Percentiles rank a stretch among this genome's conserved stretches.
Conservation (phyloP, 2,329 filamentous ascomycete genomes). For the Thermochaetoides dissita region DNA sequence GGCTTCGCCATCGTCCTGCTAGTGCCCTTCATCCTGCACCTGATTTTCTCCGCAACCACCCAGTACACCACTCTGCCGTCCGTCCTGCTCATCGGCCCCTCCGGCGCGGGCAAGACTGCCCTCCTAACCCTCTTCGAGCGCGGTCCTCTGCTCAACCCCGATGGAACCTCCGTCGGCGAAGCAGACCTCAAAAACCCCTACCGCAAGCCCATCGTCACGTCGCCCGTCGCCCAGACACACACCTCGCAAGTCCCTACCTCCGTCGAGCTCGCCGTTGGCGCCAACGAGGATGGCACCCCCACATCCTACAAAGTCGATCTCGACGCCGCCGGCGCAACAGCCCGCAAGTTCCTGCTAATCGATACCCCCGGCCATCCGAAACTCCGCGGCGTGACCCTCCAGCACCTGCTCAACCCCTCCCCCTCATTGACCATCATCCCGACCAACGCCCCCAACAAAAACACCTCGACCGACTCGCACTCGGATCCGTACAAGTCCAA, state of each 20-base stretch:
- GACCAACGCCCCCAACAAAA: conserved; percentile 1
- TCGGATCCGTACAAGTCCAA: conserved; percentile 24
- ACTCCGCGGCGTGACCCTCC: conserved; percentile 57
- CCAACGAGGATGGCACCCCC: conserved; percentile 24
- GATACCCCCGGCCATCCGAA: conserved; percentile 96
- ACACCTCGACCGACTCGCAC: conserved; percentile 3
- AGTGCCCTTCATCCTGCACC: conserved; percentile 65
- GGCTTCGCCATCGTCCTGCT: conserved; percentile 57
- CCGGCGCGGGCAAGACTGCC: conserved; percentile 74
- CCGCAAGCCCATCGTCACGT: conserved; percentile 15
- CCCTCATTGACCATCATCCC: conserved; percentile 2
- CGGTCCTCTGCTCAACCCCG: conserved; percentile 20
- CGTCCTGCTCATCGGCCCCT: conserved; percentile 69
- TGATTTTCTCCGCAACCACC: conserved; percentile 53
- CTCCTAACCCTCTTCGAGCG: conserved; percentile 63
- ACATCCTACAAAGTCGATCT: conserved; percentile 39
- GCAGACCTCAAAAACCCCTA: not conserved
- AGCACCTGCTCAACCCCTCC: conserved; percentile 24
- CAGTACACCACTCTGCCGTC: conserved; percentile 57
- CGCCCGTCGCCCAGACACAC: conserved; percentile 29
- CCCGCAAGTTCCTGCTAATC: conserved; percentile 60
- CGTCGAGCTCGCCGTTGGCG: conserved; percentile 40
- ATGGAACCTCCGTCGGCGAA: conserved; percentile 9
- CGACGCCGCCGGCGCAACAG: conserved; percentile 38
- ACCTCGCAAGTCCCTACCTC: conserved; percentile 37